Conservation (phyloP, 305 asterid species). For the Rubia balearica region DNA sequence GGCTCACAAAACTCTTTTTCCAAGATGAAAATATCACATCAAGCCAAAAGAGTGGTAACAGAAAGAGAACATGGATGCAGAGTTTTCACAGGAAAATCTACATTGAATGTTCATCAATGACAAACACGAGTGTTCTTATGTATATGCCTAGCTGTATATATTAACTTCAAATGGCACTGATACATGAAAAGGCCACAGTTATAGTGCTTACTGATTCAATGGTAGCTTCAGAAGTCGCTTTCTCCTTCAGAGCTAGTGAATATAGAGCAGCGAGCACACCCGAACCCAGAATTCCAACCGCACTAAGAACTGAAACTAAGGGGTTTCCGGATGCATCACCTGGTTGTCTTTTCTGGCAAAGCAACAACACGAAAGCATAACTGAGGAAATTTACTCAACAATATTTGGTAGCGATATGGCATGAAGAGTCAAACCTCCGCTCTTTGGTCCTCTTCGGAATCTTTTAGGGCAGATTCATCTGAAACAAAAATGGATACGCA, state of each 20-base stretch:
- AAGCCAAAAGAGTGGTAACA: no score
- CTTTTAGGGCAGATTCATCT: slow-evolving; percentile 33
- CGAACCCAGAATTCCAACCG: slow-evolving; percentile 55
- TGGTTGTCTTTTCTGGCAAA: slow-evolving; percentile 36
- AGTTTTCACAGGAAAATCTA: no score
- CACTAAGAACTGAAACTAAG: slow-evolving; percentile 48
- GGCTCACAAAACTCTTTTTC: no score
- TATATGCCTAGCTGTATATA: not conserved
- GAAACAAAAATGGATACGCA: slow-evolving; percentile 22
- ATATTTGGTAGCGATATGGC: slow-evolving; percentile 19
- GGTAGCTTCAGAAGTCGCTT: slow-evolving; percentile 46
- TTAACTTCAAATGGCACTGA: not conserved
- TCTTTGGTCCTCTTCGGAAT: slow-evolving; percentile 31
- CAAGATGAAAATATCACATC: no score
- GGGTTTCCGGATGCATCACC: slow-evolving; percentile 33
- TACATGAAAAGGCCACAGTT: not conserved
- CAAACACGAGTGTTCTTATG: not conserved
- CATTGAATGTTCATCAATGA: not conserved
- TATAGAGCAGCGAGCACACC: slow-evolving; percentile 80
- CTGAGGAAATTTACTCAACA: slow-evolving; percentile 16
- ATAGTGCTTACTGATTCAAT: slow-evolving; percentile 65
- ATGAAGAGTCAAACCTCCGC: slow-evolving; percentile 46
- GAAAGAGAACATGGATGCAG: no score
- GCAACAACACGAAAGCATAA: slow-evolving; percentile 15
- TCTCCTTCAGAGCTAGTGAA: slow-evolving; percentile 54